phyloP scores from a whole-genome alignment of 257 asterid genomes.

The Petunia secreta region DNA sequence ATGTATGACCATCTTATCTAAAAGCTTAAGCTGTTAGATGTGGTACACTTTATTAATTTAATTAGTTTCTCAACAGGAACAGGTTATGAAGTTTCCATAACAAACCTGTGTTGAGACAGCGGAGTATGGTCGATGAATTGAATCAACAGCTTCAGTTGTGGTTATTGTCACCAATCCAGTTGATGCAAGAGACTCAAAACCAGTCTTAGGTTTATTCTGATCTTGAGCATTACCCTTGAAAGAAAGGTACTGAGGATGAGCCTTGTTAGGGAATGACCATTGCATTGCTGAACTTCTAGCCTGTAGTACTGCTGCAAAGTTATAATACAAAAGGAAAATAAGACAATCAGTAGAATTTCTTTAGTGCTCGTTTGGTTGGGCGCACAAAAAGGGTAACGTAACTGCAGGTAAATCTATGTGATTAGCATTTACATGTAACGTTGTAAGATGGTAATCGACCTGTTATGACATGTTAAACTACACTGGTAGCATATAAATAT shows the following conservation, averaged over 20 bases:
- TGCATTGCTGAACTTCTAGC: slow-evolving; percentile 55
- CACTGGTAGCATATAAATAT: no score
- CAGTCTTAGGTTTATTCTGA: slow-evolving; percentile 51
- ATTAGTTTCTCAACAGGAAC: no score
- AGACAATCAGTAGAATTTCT: background rate
- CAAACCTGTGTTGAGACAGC: slow-evolving; percentile 48
- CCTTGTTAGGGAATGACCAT: slow-evolving; percentile 62
- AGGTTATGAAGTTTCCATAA: background rate
- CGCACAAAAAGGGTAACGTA: no score
- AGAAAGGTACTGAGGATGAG: slow-evolving; percentile 52
- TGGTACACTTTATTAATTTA: no score
- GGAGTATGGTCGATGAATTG: slow-evolving; percentile 38
- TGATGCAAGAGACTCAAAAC: slow-evolving; percentile 68
- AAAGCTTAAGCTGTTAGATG: no score
- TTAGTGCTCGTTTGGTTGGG: background rate
- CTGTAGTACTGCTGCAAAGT: slow-evolving; percentile 44
- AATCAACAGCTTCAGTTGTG: slow-evolving; percentile 47
- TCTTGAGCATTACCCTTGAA: slow-evolving; percentile 38
- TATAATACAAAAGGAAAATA: slow-evolving; percentile 24
- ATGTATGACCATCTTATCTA: no score
- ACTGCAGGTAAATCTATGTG: no score
- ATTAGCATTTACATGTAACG: no score
- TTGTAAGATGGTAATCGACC: no score
- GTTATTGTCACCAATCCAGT: slow-evolving; percentile 61
- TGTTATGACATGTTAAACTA: no score